Conservation (phyloP, 306 rosid species). For the Gillenia trifoliata region DNA sequence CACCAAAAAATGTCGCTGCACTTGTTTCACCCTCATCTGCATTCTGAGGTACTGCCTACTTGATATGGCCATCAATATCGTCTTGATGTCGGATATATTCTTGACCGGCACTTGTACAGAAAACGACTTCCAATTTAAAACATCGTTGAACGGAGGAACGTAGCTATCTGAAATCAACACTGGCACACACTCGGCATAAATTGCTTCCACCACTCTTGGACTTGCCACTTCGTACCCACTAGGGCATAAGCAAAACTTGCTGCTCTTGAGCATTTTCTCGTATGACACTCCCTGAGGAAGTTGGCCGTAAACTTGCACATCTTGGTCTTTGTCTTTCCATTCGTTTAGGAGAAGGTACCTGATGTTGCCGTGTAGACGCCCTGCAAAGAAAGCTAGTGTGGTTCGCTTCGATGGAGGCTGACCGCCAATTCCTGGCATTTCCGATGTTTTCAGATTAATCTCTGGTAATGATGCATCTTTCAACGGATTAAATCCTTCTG, state of each 20-base stretch:
- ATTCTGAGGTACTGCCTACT: slow-evolving; percentile 27
- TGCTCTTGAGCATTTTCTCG: too few relatives aligned
- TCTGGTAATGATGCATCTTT: slow-evolving; percentile 43
- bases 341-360: slow-evolving; percentile 30
- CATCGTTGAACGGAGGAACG: slow-evolving; percentile 44
- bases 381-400: slow-evolving; percentile 43
- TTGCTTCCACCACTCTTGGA: too few relatives aligned
- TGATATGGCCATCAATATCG: slow-evolving; percentile 32
- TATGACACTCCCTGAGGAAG: slow-evolving; percentile 27
- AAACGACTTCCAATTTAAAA: slow-evolving; percentile 37
- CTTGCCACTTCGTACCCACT: too few relatives aligned
- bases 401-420: slow-evolving; percentile 28
- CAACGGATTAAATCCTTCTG: slow-evolving; percentile 38
- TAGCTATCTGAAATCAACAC: too few relatives aligned
- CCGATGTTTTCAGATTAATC: slow-evolving; percentile 31
- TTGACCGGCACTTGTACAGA: slow-evolving; percentile 29
- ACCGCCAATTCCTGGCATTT: slow-evolving; percentile 26
- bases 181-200: too few relatives aligned
- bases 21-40: slow-evolving; percentile 41
- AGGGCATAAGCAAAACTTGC: too few relatives aligned
- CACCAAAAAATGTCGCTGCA: slow-evolving; percentile 33
- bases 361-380: slow-evolving; percentile 34
- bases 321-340: slow-evolving; percentile 38
- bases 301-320: slow-evolving; percentile 31
- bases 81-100: slow-evolving; percentile 36